phyloP scores from a whole-genome alignment of 2,329 filamentous ascomycete species.

The Epichloe scottii region DNA sequence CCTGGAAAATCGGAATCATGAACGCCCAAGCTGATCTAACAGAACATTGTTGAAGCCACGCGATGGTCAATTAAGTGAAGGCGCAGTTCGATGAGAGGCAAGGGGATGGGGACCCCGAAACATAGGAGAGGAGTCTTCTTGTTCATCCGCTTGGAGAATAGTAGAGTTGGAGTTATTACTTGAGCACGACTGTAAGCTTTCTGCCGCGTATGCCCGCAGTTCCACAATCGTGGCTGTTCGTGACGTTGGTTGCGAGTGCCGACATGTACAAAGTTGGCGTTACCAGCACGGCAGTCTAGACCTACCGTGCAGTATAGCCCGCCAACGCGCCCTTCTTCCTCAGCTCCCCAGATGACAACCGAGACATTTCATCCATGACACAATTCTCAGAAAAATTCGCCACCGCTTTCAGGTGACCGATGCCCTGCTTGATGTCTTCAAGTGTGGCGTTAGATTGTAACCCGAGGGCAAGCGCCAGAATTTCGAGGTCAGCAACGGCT shows the following conservation, averaged over 20 bases:
- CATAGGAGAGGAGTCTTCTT: no score
- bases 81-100: no score
- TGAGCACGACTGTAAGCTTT: background rate
- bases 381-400: background rate
- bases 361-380: background rate
- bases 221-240: background rate
- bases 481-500: slow-evolving; percentile 21
- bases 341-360: background rate
- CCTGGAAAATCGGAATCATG: background rate
- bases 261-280: background rate
- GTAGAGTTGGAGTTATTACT: no score
- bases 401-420: slow-evolving; percentile 17
- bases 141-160: no score
- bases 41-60: no score
- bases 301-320: background rate
- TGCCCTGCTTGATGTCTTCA: slow-evolving; percentile 22
- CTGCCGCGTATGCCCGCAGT: background rate
- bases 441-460: slow-evolving; percentile 22
- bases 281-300: background rate
- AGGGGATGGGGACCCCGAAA: no score
- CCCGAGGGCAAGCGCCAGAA: slow-evolving; percentile 22
- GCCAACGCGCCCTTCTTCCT: background rate
- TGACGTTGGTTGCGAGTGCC: background rate
- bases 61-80: no score
- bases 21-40: background rate